A percentile compares a stretch with the other conserved stretches of the same genome.
These are phyloP conservation scores for Ogataea chonburiensis DNA, from an alignment of 805 yeast genomes.

Conservation along the genomic window DNA sequence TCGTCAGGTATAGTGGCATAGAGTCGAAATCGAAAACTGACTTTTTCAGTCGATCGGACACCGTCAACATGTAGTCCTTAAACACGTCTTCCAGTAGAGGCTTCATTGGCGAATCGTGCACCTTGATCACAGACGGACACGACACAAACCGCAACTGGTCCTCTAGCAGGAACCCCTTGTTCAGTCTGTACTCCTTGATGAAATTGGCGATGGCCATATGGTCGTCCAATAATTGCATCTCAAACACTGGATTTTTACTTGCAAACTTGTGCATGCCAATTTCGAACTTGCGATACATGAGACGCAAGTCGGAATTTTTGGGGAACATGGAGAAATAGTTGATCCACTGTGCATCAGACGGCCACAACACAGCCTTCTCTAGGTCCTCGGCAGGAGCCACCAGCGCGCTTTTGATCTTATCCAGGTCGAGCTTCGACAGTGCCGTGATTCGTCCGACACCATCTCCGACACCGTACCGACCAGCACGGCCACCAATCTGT, in stretches of 20 bases:
- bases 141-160: conserved; percentile 40
- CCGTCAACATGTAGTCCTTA: conserved; percentile 48
- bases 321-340: conserved; percentile 63
- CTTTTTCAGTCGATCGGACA: conserved; percentile 52
- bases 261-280: conserved; percentile 33
- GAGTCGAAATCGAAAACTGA: conserved; percentile 51
- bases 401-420: conserved; percentile 47
- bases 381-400: conserved; percentile 51
- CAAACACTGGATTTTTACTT: conserved; percentile 24
- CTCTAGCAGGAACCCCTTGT: conserved; percentile 27
- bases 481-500: conserved; percentile 97
- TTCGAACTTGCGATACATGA: conserved; percentile 50
- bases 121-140: conserved; percentile 30
- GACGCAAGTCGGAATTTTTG: conserved; percentile 43
- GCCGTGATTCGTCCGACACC: conserved; percentile 56
- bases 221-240: conserved; percentile 30
- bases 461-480: conserved; percentile 54
- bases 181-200: conserved; percentile 25
- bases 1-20: conserved; percentile 32
- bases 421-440: conserved; percentile 42
- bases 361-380: conserved; percentile 71
- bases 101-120: conserved; percentile 22
- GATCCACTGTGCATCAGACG: conserved; percentile 69
- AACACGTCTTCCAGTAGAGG: conserved; percentile 40
- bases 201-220: conserved; percentile 26